A percentile compares a stretch with the other conserved stretches of the same genome.
phyloP scores from a whole-genome alignment of 2,329 filamentous ascomycete genomes.

The Thermoascus crustaceus region DNA sequence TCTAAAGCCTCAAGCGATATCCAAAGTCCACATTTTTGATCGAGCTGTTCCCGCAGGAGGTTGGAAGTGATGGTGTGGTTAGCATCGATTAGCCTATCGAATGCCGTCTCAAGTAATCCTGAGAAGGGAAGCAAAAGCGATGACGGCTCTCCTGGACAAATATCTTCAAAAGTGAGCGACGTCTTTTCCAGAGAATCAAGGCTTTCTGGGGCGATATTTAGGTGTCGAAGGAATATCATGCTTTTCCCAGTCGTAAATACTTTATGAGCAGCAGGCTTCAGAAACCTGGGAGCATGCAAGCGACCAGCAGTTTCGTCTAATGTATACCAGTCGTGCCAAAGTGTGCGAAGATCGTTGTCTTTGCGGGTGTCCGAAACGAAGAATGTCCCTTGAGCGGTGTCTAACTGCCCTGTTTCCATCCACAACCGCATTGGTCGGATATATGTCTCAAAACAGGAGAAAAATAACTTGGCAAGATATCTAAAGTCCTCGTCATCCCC shows the following conservation, averaged over 20 bases:
- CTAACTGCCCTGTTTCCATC: conserved; percentile 72
- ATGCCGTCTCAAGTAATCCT: conserved; percentile 62
- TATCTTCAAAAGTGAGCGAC: conserved; percentile 22
- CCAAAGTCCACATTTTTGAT: conserved; percentile 60
- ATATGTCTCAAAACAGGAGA: conserved; percentile 75
- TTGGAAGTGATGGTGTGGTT: conserved; percentile 64
- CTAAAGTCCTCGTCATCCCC: conserved; percentile 55
- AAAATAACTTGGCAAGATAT: conserved; percentile 62
- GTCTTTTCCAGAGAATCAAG: conserved; percentile 27
- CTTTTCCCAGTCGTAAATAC: conserved; percentile 88
- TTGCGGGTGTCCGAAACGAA: conserved; percentile 59
- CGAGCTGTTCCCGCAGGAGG: conserved; percentile 58
- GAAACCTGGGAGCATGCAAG: conserved; percentile 64
- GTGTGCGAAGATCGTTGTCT: conserved; percentile 50
- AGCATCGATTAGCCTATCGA: conserved; percentile 67
- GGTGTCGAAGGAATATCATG: conserved; percentile 68
- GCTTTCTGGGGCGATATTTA: conserved; percentile 42
- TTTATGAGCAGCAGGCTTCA: conserved; percentile 58
- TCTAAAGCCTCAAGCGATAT: conserved; percentile 59
- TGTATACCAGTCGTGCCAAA: conserved; percentile 71
- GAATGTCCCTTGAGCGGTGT: conserved; percentile 59
- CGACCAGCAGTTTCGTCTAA: conserved; percentile 51
- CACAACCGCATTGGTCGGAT: conserved; percentile 69
- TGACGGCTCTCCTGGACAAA: conserved; percentile 31
- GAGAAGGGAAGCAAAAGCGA: conserved; percentile 38